Percentiles rank a stretch among this genome's conserved stretches.
phyloP scores from a whole-genome alignment of 108 stramenopile species.

The Cyclotella sp. region DNA sequence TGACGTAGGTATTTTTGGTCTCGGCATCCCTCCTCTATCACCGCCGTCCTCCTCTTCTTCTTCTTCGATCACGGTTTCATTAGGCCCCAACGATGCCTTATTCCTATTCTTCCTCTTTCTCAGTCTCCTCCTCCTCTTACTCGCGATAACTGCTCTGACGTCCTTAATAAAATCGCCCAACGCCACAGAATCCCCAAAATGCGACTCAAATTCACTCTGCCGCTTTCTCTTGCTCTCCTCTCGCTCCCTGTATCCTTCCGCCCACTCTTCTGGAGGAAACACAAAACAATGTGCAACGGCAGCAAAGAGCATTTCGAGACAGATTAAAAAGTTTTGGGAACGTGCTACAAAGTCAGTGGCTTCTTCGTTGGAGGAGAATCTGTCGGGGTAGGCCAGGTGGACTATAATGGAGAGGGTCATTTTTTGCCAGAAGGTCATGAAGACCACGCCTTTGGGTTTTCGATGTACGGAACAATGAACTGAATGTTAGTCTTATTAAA shows the following conservation, averaged over 20 bases:
- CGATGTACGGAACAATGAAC: neutral
- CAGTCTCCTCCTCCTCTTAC: neutral
- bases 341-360: constrained; percentile 54
- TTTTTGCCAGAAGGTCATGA: constrained; percentile 93
- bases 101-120: neutral
- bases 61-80: neutral
- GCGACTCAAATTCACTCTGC: constrained; percentile 22
- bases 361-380: constrained; percentile 44
- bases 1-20: neutral
- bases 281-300: constrained; percentile 88
- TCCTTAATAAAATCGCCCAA: constrained; percentile 19
- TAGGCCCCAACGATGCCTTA: neutral
- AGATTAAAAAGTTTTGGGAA: constrained; percentile 89
- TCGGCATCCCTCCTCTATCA: too few relatives aligned
- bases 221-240: constrained; percentile 45
- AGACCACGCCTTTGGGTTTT: constrained; percentile 84
- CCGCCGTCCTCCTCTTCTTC: neutral
- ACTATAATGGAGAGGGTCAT: constrained; percentile 64
- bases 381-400: constrained; percentile 39
- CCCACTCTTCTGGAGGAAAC: constrained; percentile 90
- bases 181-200: constrained; percentile 22
- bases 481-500: neutral
- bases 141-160: constrained; percentile 1
- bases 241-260: constrained; percentile 66
- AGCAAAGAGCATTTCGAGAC: constrained; percentile 92